A percentile compares a stretch with the other conserved stretches of the same genome.
Evolutionary conservation across 805 yeast genomes (phyloP).

Genomic region (Yamadazyma sp.): DNA sequence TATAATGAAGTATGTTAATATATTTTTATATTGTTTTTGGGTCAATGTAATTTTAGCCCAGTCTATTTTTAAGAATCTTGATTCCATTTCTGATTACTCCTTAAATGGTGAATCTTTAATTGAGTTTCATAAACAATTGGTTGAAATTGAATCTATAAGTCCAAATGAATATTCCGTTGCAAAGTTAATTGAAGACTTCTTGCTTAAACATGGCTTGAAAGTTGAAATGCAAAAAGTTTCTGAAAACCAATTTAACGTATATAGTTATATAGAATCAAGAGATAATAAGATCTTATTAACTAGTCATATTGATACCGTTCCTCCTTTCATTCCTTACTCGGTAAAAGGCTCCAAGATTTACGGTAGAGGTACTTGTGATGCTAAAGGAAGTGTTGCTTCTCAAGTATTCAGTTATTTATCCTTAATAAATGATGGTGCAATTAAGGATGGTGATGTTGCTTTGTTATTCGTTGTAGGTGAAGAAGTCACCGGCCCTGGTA

Average conservation of each 20-base stretch:
- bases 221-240: constrained; percentile 44
- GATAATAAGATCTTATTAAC: constrained; percentile 52
- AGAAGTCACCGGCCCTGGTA: constrained; percentile 65
- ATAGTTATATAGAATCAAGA: constrained; percentile 52
- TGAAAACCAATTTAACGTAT: constrained; percentile 46
- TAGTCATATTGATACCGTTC: constrained; percentile 72
- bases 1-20: background rate
- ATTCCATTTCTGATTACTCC: background rate
- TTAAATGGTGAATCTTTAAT: constrained; percentile 14
- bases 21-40: background rate
- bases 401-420: constrained; percentile 56
- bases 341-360: constrained; percentile 47
- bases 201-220: constrained; percentile 44
- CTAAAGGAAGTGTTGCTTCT: constrained; percentile 67
- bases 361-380: constrained; percentile 71
- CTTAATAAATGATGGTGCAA: constrained; percentile 32
- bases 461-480: constrained; percentile 69
- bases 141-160: constrained; percentile 24
- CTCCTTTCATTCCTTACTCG: constrained; percentile 56
- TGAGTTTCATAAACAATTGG: constrained; percentile 23
- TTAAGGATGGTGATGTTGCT: constrained; percentile 54
- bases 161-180: constrained; percentile 32
- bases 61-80: background rate
- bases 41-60: background rate
- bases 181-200: constrained; percentile 34